Evolutionary conservation across 1,139 yeast genomes (phyloP).

Genomic region (Petasospora rhodanensis): DNA sequence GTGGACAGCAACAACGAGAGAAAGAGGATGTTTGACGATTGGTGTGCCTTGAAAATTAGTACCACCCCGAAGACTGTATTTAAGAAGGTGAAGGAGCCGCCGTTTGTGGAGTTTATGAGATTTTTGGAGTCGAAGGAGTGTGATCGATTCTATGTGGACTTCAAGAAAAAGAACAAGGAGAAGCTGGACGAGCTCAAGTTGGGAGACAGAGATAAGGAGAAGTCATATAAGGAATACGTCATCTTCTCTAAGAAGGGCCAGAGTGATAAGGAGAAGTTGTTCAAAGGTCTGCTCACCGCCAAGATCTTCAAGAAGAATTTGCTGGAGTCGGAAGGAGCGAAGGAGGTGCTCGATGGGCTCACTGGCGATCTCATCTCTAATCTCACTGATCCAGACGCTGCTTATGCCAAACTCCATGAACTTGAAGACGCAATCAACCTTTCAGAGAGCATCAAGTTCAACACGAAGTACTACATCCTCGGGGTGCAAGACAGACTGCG

Average conservation of each 20-base stretch:
- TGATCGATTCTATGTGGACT: conserved; percentile 39
- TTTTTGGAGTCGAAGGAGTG: conserved; percentile 31
- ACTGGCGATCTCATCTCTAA: too few relatives aligned
- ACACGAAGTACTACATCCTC: conserved; percentile 16
- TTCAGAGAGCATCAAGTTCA: conserved; percentile 13
- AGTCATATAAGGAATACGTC: conserved; percentile 33
- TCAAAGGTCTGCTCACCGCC: conserved; percentile 14
- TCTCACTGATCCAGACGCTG: too few relatives aligned
- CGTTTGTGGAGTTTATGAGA: conserved; percentile 28
- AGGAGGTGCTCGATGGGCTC: too few relatives aligned
- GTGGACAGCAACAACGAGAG: conserved; percentile 34
- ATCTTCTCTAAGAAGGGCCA: conserved; percentile 15
- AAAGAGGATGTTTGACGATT: conserved; percentile 36
- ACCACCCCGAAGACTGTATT: background rate
- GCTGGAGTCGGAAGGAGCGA: background rate
- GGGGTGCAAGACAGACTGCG: conserved; percentile 8
- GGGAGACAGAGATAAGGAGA: conserved; percentile 37
- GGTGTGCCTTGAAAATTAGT: conserved; percentile 29
- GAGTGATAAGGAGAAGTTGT: conserved; percentile 12
- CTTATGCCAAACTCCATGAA: conserved; percentile 3
- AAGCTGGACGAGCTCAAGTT: conserved; percentile 29
- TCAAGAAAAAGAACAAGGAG: conserved; percentile 37
- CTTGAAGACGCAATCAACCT: conserved; percentile 12
- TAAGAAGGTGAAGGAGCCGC: too few relatives aligned
- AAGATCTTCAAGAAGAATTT: conserved; percentile 21